Base-by-base conservation (phyloP, 1,284 basidiomycete species). In the Lentinula novae-zelandiae region DNA sequence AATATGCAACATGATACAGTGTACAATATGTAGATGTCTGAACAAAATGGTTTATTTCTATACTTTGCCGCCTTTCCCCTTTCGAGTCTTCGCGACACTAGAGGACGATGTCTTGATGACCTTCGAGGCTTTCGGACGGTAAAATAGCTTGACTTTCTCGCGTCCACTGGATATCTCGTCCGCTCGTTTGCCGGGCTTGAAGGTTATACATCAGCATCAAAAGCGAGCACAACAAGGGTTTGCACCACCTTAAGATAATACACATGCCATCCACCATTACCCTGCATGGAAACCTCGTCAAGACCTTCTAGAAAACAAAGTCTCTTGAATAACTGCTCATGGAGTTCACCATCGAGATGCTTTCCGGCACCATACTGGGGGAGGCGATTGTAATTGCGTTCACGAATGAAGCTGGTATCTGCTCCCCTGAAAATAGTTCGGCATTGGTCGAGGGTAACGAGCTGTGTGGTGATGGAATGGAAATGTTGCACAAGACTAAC, bases 391-490 rank as follows among this genome's bases (percentile, higher is more conserved):
- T 83, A 79, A 0, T 80, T 76, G 53, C 78, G 82, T 46, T 78
- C 75, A 27, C 71, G 73, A 61, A 90, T 74, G 3, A 81, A 79
- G 38, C 73, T 70, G 27, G 67, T 76, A 54, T 82, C 83, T 54
- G 81, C 82, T 7, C 92, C 93, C 51, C 80, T 78, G 72, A 90
- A 86, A 3, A 87, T 81, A 44, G 82, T 79, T 40, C 82, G 77
- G 69, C 82, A 77, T 67, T 81, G 75, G 63, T 76, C 63, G 62
- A 78, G 66, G n/a, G 83, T 82, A 56, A 83, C 71, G 36, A 76
- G 71, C 63, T 79, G 68, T 33, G 64, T 67, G 44, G 66, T 66
- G 27, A 27, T 27, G 22, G 64, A 64, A 52, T 75, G 66, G 60
- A 86, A 76, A 34, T 77, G 69, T 57, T 81, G 70, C 15, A 92